phyloP scores from a whole-genome alignment of 2,329 filamentous ascomycete species.

The Beauveria australis region DNA sequence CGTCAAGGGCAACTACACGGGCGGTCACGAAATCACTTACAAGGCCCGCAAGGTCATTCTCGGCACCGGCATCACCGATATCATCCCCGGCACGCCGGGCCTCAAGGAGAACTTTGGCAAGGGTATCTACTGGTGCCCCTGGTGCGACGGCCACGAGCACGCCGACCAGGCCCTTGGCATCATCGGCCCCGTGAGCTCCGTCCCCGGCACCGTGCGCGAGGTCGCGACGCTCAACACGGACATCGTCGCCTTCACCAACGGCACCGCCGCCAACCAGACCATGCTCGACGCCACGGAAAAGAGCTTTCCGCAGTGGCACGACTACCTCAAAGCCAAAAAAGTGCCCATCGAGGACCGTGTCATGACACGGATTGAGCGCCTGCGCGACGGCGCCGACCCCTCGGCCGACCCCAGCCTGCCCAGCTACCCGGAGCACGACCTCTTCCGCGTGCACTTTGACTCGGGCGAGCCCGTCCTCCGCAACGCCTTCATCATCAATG shows the following conservation, averaged over 20 bases:
- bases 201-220: slow-evolving; percentile 55
- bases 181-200: slow-evolving; percentile 40
- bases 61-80: slow-evolving; percentile 47
- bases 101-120: slow-evolving; percentile 47
- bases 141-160: slow-evolving; percentile 57
- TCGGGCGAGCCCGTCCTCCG: slow-evolving; percentile 37
- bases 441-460: slow-evolving; percentile 46
- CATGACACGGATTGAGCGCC: slow-evolving; percentile 39
- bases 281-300: slow-evolving; percentile 29
- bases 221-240: slow-evolving; percentile 47
- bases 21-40: slow-evolving; percentile 21
- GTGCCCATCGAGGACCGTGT: slow-evolving; percentile 49
- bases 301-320: slow-evolving; percentile 37
- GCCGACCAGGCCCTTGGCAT: slow-evolving; percentile 50
- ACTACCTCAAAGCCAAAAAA: slow-evolving; percentile 40
- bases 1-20: slow-evolving; percentile 15
- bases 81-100: slow-evolving; percentile 47
- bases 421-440: slow-evolving; percentile 40
- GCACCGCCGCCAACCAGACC: slow-evolving; percentile 40
- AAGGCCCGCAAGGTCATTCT: slow-evolving; percentile 48
- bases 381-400: slow-evolving; percentile 30
- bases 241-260: slow-evolving; percentile 51
- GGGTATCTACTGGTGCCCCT: slow-evolving; percentile 56
- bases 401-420: slow-evolving; percentile 32
- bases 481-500: slow-evolving; percentile 44